These are phyloP conservation scores for Fraxinus velutina DNA, from an alignment of 305 asterid species.

Conservation along the genomic window DNA sequence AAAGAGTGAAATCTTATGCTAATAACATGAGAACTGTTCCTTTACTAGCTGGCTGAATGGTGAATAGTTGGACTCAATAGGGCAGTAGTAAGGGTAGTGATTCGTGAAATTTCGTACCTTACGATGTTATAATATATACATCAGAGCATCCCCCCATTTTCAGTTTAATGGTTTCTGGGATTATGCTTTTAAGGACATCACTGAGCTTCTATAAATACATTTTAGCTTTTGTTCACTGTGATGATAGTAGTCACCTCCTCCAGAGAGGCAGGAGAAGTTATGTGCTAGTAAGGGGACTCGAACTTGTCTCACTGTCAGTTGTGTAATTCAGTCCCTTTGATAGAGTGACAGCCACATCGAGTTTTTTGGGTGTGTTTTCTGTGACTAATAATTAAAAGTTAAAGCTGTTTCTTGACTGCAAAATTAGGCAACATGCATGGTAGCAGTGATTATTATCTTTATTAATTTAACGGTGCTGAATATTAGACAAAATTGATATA, in stretches of 20 bases:
- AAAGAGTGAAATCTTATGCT: conserved; percentile 5
- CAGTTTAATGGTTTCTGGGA: neutral
- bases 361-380: neutral
- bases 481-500: neutral
- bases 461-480: neutral
- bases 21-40: neutral
- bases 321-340: neutral
- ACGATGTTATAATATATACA: neutral
- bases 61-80: neutral
- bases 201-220: neutral
- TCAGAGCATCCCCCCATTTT: neutral
- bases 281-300: neutral
- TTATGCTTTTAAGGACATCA: neutral
- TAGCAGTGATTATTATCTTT: neutral
- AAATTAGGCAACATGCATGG: neutral
- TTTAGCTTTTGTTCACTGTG: neutral
- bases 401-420: neutral
- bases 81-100: neutral
- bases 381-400: too few relatives aligned
- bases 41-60: neutral
- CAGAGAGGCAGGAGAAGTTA: neutral
- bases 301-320: neutral
- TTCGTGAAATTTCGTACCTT: neutral
- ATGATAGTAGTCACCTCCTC: neutral
- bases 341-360: neutral